Evolutionary conservation across 2,329 filamentous ascomycete species (phyloP), one percentile per base, ranked within the genome.

Genomic region (Capronia coronata): DNA sequence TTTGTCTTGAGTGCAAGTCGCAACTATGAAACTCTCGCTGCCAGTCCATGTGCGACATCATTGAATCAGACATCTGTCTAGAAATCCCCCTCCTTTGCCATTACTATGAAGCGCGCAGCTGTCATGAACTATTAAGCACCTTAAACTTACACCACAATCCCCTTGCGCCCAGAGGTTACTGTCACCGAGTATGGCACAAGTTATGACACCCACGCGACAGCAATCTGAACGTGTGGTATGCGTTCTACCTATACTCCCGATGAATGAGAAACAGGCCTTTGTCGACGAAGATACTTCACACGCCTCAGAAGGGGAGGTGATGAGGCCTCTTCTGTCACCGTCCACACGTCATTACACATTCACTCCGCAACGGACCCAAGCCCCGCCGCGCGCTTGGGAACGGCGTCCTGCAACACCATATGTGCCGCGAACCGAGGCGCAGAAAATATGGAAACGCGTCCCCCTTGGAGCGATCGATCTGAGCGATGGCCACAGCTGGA

Each of bases 361-460:
- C 48, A 71, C 70, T n/a, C 71, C 71, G 8, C 60, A 65, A 41
- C 59, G 61, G 25, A 49, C 61, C n/a, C 63, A 59, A 39, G 59
- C 61, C 25, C 51, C 62, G 29, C 68, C 68, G 23, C 68, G 67
- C 48, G 57, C 68, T 49, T 73, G 71, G 71, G 70, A 73, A 48
- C 69, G 71, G 49, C 68, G 68, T 48, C 70, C 70, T 14, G 66
- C 69, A 2, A 70, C 67, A 4, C 65, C 70, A 2, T 67, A 69
- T 42, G 54, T 64, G 30, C 57, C 65, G 11, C 67, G 68, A 9
- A 62, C 66, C 34, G 69, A 68, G 34, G 63, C 69, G 32, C 68
- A 68, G 42, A 73, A 71, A 48, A 62, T 73, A 47, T 73, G 71
- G 71, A 73, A 72, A 56, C 66, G 71, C 41, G 65, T 72, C 19